Percentiles rank a stretch among this genome's conserved stretches.
Evolutionary conservation across 2,329 filamentous ascomycete genomes (phyloP).

Genomic region (Clarireedia sp.): DNA sequence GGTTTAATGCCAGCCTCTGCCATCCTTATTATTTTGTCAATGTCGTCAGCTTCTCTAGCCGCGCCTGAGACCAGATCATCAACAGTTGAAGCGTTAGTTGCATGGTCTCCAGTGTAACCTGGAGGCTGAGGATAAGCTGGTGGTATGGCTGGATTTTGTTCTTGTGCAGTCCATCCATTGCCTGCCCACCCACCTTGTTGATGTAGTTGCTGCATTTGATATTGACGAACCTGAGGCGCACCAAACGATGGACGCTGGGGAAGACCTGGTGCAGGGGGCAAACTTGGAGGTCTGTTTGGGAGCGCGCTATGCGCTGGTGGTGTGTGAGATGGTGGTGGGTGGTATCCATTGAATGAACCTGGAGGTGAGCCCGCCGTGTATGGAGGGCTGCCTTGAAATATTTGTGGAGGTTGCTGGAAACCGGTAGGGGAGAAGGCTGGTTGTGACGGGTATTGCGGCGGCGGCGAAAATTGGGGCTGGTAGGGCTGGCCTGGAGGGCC

Average conservation of each 20-base stretch:
- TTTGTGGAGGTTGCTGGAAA: conserved; percentile 24
- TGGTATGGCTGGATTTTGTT: conserved; percentile 32
- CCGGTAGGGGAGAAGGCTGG: conserved; percentile 27
- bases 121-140: conserved; percentile 31
- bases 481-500: conserved; percentile 27
- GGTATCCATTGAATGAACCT: conserved; percentile 35
- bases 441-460: conserved; percentile 27
- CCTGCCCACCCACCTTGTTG: conserved; percentile 29
- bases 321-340: conserved; percentile 35
- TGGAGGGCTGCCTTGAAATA: background rate
- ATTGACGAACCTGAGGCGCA: conserved; percentile 41
- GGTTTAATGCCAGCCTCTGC: conserved; percentile 53
- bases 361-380: conserved; percentile 31
- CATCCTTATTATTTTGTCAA: conserved; percentile 57
- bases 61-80: conserved; percentile 42
- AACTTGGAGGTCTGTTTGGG: conserved; percentile 43
- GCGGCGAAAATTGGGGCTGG: conserved; percentile 29
- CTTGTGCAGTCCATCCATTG: conserved; percentile 31
- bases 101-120: conserved; percentile 28
- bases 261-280: conserved; percentile 48
- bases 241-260: conserved; percentile 53
- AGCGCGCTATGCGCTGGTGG: conserved; percentile 33
- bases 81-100: conserved; percentile 36
- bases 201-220: conserved; percentile 46
- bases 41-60: conserved; percentile 47